These are phyloP conservation scores for Tylopilus sp. DNA, from an alignment of 768 basidiomycete genomes.

Conservation along the genomic window DNA sequence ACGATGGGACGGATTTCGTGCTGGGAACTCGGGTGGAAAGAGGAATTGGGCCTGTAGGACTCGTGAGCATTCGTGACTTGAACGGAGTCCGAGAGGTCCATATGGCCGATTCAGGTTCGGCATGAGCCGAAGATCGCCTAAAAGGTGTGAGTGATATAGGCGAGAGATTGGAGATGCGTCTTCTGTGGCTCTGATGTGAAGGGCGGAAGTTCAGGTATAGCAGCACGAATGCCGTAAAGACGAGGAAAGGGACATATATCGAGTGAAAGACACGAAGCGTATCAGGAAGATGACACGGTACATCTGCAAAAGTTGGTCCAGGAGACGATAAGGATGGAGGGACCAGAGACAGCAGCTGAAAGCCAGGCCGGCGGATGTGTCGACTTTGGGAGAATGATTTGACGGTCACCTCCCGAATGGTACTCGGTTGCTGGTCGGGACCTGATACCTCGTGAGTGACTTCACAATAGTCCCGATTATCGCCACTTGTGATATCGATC, in stretches of 20 bases:
- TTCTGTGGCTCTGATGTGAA: slow-evolving; percentile 12
- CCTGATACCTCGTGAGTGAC: slow-evolving; percentile 47
- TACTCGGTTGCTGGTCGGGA: slow-evolving; percentile 19
- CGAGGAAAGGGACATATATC: slow-evolving; percentile 62
- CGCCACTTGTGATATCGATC: slow-evolving; percentile 50
- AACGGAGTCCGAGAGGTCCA: slow-evolving; percentile 43
- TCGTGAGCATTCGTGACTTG: slow-evolving; percentile 34
- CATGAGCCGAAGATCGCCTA: slow-evolving; percentile 20
- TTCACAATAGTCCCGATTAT: slow-evolving; percentile 92
- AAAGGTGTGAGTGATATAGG: slow-evolving; percentile 33
- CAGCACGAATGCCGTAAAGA: slow-evolving; percentile 50
- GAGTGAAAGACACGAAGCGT: slow-evolving; percentile 56
- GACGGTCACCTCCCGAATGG: slow-evolving; percentile 75
- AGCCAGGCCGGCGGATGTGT: slow-evolving; percentile 73
- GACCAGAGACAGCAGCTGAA: slow-evolving; percentile 78
- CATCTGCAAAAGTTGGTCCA: slow-evolving; percentile 52
- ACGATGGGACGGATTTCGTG: slow-evolving; percentile 31
- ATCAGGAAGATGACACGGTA: slow-evolving; percentile 78
- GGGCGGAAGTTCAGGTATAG: slow-evolving; percentile 41
- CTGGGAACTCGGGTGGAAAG: slow-evolving; percentile 41
- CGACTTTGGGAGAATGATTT: slow-evolving; percentile 82
- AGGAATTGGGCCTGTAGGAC: slow-evolving; percentile 40
- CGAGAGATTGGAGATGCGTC: slow-evolving; percentile 23
- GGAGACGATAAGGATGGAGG: slow-evolving; percentile 29
- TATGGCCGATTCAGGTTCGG: slow-evolving; percentile 36